Evolutionary conservation across 768 basidiomycete genomes (phyloP), one percentile per base, ranked within the genome.

Genomic region (Tricholoma flavovirens): DNA sequence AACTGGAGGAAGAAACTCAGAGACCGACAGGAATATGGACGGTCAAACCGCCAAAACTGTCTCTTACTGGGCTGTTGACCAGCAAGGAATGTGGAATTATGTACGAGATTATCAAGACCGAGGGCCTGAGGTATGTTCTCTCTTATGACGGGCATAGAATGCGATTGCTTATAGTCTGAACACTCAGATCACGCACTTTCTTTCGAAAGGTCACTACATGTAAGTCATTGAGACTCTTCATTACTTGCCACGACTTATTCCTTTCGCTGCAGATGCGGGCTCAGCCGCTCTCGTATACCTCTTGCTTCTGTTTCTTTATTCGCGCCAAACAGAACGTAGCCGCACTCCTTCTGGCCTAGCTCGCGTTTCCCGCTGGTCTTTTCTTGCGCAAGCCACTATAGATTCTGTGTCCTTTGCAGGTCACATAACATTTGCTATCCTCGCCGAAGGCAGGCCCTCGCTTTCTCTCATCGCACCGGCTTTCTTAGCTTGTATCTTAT

Each of bases 351-450:
- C 88, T 1, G 84, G 85, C 5, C 77, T 95, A 14, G 82, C 87
- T 5, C 83, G 88, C 14, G 77, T 94, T 8, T 95, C 92, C 2
- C 75, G 88, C 6, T 93, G 90, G 87, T 83, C 86, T 1, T 92
- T 95, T 66, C 75, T 93, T 19, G 73, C 84, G 5, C 91, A 94
- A 69, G 81, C 87, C 5, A 80, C 86, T 1, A 80, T 90, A 17
- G 93, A 97, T 65, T 82, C 88, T 0, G 84, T 93, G 42, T 84
- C 89, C 0, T 95, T 96, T 66, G 89, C 90, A 17, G 88, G 88
- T 0, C 91, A 95, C 63, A 84, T 94, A 53, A 94, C 92, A 0
- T 87, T 96, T 56, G 91, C 90, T 4, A 87, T 95, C 55, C 72
- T 94, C 35, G 84, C 89, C 2, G 88, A 94, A 58, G 92, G 92